A percentile compares a stretch with the other conserved stretches of the same genome.
These are phyloP conservation scores for Aspergillus incahuasiensis DNA, from an alignment of 495 filamentous ascomycete genomes.

Conservation along the genomic window DNA sequence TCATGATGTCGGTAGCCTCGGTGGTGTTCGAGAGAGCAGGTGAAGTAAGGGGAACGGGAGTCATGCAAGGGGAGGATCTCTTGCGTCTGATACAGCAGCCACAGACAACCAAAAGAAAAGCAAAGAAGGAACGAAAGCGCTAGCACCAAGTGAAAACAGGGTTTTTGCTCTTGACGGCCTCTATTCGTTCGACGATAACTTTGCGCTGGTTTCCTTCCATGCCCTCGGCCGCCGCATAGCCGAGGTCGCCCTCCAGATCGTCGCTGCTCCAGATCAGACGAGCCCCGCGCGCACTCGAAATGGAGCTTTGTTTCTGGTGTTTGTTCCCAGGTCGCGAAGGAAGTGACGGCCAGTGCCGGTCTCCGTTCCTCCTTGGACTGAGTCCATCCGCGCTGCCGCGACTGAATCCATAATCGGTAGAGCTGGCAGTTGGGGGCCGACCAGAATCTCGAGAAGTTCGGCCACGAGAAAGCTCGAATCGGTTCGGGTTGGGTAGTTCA, in stretches of 20 bases:
- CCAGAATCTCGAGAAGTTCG: slow-evolving; percentile 39
- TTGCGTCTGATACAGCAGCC: slow-evolving; percentile 3
- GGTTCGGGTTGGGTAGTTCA: slow-evolving; percentile 74
- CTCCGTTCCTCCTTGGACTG: slow-evolving; percentile 28
- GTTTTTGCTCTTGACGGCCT: slow-evolving; percentile 91
- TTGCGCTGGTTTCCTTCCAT: slow-evolving; percentile 84
- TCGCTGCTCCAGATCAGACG: slow-evolving; percentile 56
- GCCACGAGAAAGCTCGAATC: slow-evolving; percentile 72
- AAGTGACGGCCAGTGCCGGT: slow-evolving; percentile 38
- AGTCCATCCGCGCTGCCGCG: slow-evolving; percentile 27
- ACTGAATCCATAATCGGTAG: slow-evolving; percentile 30
- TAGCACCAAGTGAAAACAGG: slow-evolving; percentile 94
- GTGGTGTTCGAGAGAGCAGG: not conserved
- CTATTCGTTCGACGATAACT: slow-evolving; percentile 93
- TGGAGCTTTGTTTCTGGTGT: slow-evolving; percentile 40
- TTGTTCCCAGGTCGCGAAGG: slow-evolving; percentile 31
- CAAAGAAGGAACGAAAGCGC: not conserved
- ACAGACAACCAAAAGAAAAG: not conserved
- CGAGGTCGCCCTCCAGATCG: slow-evolving; percentile 85
- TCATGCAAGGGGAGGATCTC: not conserved
- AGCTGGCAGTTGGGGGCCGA: slow-evolving; percentile 33
- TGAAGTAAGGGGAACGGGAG: not conserved
- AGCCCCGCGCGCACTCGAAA: slow-evolving; percentile 31
- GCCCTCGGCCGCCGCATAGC: slow-evolving; percentile 89
- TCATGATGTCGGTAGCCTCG: slow-evolving; percentile 5